Evolutionary conservation across 352 stramenopile species (phyloP).

Genomic region (Elongisporangium anandrum): DNA sequence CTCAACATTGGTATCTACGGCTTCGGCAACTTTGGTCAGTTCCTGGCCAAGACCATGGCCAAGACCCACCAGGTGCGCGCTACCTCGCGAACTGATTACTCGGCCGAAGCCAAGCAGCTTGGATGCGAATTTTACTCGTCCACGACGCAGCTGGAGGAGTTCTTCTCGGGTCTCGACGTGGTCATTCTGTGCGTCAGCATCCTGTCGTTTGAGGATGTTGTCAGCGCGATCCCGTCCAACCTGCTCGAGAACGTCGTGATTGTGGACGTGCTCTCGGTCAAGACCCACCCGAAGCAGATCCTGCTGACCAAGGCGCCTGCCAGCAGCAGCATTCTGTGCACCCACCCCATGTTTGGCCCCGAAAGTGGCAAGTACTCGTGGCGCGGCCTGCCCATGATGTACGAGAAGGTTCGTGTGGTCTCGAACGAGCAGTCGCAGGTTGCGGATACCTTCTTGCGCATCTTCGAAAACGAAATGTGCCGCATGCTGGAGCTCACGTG

Average conservation of each 20-base stretch:
- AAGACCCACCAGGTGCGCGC: slow-evolving; percentile 89
- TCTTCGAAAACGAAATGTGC: slow-evolving; percentile 96
- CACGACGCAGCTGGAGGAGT: slow-evolving; percentile 74
- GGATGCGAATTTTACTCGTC: slow-evolving; percentile 63
- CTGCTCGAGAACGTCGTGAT: slow-evolving; percentile 88
- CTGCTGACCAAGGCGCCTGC: slow-evolving; percentile 88
- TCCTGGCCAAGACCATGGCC: slow-evolving; percentile 94
- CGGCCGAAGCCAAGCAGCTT: slow-evolving; percentile 32
- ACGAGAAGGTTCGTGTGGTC: slow-evolving; percentile 89
- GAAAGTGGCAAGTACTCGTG: slow-evolving; percentile 95
- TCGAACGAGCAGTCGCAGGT: slow-evolving; percentile 44
- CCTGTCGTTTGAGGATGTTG: slow-evolving; percentile 68
- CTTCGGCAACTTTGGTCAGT: slow-evolving; percentile 98
- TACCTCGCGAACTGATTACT: slow-evolving; percentile 88
- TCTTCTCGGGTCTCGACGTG: slow-evolving; percentile 93
- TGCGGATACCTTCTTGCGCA: slow-evolving; percentile 91
- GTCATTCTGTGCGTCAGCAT: slow-evolving; percentile 89
- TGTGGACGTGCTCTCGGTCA: slow-evolving; percentile 98
- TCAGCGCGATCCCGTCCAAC: slow-evolving; percentile 56
- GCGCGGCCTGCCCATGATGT: slow-evolving; percentile 95
- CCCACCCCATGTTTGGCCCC: slow-evolving; percentile 98
- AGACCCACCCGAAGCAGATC: slow-evolving; percentile 94
- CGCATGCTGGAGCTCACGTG: slow-evolving; percentile 96
- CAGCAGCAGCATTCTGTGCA: slow-evolving; percentile 93
- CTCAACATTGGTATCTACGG: slow-evolving; percentile 96